phyloP scores from a whole-genome alignment of 768 basidiomycete species.

The Trametes villosa region DNA sequence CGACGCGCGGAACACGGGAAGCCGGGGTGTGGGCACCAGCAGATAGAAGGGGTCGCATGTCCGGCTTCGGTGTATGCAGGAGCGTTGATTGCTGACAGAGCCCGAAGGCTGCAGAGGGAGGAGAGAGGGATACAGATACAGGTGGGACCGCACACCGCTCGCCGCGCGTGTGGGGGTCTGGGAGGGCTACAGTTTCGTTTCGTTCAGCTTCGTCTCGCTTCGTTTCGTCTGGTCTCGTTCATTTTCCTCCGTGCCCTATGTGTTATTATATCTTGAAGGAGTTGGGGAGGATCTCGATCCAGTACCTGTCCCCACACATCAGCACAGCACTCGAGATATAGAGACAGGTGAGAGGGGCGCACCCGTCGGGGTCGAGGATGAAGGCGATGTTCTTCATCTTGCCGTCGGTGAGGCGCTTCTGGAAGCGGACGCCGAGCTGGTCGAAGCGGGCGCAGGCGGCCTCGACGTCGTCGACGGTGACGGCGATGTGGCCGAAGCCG shows the following conservation, averaged over 20 bases:
- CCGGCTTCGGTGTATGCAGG: no score
- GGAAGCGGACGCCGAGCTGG: slow-evolving; percentile 76
- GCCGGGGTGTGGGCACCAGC: not conserved
- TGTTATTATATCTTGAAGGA: slow-evolving; percentile 6
- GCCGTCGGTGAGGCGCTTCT: slow-evolving; percentile 86
- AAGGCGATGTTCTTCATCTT: slow-evolving; percentile 87
- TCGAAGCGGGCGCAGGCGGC: slow-evolving; percentile 86
- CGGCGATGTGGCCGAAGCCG: slow-evolving; percentile 88
- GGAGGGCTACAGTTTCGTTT: not conserved
- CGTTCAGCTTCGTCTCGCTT: not conserved
- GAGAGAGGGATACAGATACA: not conserved
- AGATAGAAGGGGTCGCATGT: not conserved
- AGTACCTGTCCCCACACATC: slow-evolving; percentile 46
- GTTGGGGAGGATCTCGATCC: slow-evolving; percentile 55
- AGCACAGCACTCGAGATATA: not conserved
- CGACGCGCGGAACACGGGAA: not conserved
- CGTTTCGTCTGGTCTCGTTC: not conserved
- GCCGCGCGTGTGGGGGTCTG: not conserved
- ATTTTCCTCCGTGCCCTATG: not conserved
- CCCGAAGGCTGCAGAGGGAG: not conserved
- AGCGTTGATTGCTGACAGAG: no score
- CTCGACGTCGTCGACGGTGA: slow-evolving; percentile 82
- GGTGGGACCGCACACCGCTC: not conserved
- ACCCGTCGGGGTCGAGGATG: slow-evolving; percentile 86
- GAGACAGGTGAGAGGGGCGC: slow-evolving; percentile 15